phyloP scores from a whole-genome alignment of 108 stramenopile species.

The Thalassiosira profunda region DNA sequence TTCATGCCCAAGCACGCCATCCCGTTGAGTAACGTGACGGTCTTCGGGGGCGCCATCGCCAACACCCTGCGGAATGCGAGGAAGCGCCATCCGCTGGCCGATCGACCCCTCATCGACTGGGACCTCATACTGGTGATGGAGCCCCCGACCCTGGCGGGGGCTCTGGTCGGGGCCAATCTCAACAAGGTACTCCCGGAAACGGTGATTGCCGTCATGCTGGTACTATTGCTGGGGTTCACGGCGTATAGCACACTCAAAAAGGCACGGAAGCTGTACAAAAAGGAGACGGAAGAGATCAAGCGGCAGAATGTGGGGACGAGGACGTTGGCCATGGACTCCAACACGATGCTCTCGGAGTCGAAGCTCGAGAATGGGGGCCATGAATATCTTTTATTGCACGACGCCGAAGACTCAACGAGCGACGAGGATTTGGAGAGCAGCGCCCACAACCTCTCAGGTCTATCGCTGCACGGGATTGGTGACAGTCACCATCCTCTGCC shows the following conservation, averaged over 20 bases:
- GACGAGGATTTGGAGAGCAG: conserved; percentile 4
- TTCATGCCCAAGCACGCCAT: conserved; percentile 82
- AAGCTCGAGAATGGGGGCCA: too few species aligned
- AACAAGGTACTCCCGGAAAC: conserved; percentile 81
- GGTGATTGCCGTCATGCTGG: conserved; percentile 69
- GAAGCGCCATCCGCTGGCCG: conserved; percentile 73
- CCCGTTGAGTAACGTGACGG: conserved; percentile 77
- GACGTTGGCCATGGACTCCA: conserved; percentile 16
- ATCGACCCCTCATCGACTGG: conserved; percentile 97
- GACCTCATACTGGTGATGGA: conserved; percentile 98
- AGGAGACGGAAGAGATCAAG: conserved; percentile 49
- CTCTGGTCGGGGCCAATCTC: conserved; percentile 88
- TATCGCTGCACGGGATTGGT: too few species aligned
- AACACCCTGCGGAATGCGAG: conserved; percentile 65
- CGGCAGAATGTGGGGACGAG: conserved; percentile 17
- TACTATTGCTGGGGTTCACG: conserved; percentile 67
- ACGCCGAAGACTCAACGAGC: conserved; percentile 1
- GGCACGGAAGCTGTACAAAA: conserved; percentile 82
- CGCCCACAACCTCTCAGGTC: too few species aligned
- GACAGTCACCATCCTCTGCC: neutral
- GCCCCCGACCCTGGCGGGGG: conserved; percentile 94
- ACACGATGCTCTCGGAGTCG: too few species aligned
- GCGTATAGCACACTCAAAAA: conserved; percentile 73
- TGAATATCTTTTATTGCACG: neutral
- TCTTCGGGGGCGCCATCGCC: conserved; percentile 83